These are phyloP conservation scores for Eucalyptus tenuipes DNA, from an alignment of 345 rosid genomes.

Conservation along the genomic window DNA sequence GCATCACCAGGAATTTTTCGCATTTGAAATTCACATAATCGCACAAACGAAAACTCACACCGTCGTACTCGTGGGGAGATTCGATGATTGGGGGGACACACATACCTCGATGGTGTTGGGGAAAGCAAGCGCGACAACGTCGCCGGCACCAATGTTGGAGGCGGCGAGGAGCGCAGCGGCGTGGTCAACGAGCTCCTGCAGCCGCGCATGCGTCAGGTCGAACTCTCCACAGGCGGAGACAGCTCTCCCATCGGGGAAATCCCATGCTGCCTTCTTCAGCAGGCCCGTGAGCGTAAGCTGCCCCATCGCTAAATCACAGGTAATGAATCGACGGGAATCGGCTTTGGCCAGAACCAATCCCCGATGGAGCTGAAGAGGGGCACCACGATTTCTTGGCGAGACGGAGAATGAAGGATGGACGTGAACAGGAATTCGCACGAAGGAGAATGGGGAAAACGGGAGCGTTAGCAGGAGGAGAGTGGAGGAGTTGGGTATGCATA, in stretches of 20 bases:
- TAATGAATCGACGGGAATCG: not conserved
- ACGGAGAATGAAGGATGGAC: not conserved
- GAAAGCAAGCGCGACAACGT: too few relatives aligned
- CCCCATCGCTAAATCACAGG: slow-evolving; percentile 1
- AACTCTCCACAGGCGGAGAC: slow-evolving; percentile 24
- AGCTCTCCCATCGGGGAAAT: slow-evolving; percentile 28
- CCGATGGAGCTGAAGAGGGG: not conserved
- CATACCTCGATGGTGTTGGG: too few relatives aligned
- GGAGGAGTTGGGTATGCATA: too few relatives aligned
- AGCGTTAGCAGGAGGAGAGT: not conserved
- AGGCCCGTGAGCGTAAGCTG: slow-evolving; percentile 27
- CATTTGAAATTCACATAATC: too few relatives aligned
- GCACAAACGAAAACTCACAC: too few relatives aligned
- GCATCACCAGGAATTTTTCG: too few relatives aligned
- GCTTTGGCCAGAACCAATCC: not conserved
- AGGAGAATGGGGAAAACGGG: not conserved
- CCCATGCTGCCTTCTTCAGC: slow-evolving; percentile 24
- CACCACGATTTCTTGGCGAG: not conserved
- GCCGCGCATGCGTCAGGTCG: slow-evolving; percentile 25
- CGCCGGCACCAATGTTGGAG: not conserved
- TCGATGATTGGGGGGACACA: too few relatives aligned
- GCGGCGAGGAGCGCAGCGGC: slow-evolving; percentile 42
- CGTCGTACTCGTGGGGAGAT: too few relatives aligned
- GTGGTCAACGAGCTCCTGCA: slow-evolving; percentile 30
- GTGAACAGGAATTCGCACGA: not conserved